Base-by-base conservation (phyloP, 2,329 filamentous ascomycete species). In the Pseudogymnoascus sp. region DNA sequence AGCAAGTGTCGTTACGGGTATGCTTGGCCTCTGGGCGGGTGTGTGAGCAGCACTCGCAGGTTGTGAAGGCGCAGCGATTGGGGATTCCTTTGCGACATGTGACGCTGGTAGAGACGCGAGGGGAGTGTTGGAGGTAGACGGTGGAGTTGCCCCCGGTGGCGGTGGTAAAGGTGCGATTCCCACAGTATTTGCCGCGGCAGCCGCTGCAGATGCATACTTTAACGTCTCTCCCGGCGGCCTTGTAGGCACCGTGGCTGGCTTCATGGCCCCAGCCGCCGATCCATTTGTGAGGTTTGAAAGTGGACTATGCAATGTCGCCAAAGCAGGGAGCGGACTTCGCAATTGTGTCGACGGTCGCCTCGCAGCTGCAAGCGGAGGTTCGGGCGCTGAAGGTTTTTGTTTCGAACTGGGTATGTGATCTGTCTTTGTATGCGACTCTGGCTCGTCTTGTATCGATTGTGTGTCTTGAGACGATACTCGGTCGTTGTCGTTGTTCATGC, bases 161-260 rank as follows among this genome's bases (percentile, higher is more conserved):
- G 95, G 93, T 63, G 95, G 95, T 72, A 97, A 81, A 42, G 95
- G 95, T 64, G 93, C 88, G 72, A 99, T 97, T 25, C 95, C 95
- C 31, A 97, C 89, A 73, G 89, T 93, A 78, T 91, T 93, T 0
- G 95, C 93, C 0, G 93, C 95, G 0, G 95, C 95, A 0, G 95
- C 95, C 0, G 95, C 95, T 0, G 95, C 95, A 38, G 95, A 97
- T 50, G 95, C 95, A 74, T 99, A 99, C 77, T 97, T 97, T 68
- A 99, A 81, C 1, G 90, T 91, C 75, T 97, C 93, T 59, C 92
- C 92, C 3, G 91, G 89, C 5, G 90, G 87, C 74, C 93, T 86
- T 64, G 90, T 87, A 1, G 95, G 95, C 70, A 93, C 78, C 16
- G 91, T 88, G 16, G 95, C 95, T 11, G 95, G 93, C 79, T 97